A percentile compares a stretch with the other conserved stretches of the same genome.
Evolutionary conservation across 257 asterid genomes (phyloP).

Genomic region (Scutellaria galericulata): DNA sequence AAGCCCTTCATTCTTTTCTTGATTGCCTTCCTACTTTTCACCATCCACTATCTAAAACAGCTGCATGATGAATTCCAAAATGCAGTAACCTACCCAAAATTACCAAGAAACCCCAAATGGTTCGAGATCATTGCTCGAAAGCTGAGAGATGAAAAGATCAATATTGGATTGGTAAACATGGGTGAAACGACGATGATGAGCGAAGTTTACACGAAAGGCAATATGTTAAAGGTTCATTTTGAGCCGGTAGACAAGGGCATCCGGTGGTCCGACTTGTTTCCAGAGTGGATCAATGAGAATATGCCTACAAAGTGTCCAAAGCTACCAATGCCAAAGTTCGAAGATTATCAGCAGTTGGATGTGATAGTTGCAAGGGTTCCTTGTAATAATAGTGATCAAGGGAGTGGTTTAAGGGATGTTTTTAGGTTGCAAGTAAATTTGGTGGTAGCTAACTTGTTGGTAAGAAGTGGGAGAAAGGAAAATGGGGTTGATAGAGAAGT

Average conservation of each 20-base stretch:
- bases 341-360: slow-evolving; percentile 50
- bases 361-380: slow-evolving; percentile 66
- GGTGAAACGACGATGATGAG: neutral
- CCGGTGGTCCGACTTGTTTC: slow-evolving; percentile 63
- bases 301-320: slow-evolving; percentile 48
- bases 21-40: neutral
- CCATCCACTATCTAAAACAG: slow-evolving; percentile 35
- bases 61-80: slow-evolving; percentile 29
- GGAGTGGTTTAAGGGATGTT: slow-evolving; percentile 55
- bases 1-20: neutral
- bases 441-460: slow-evolving; percentile 72
- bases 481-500: slow-evolving; percentile 12
- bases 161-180: slow-evolving; percentile 49
- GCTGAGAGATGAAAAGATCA: slow-evolving; percentile 34
- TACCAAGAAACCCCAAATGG: slow-evolving; percentile 35
- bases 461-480: slow-evolving; percentile 43
- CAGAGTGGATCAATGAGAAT: slow-evolving; percentile 59
- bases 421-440: slow-evolving; percentile 74
- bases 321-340: slow-evolving; percentile 64
- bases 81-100: neutral
- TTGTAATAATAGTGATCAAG: slow-evolving; percentile 12
- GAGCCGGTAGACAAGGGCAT: slow-evolving; percentile 37
- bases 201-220: slow-evolving; percentile 6
- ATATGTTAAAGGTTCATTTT: slow-evolving; percentile 41
- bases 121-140: slow-evolving; percentile 33